phyloP scores from a whole-genome alignment of 2,329 filamentous ascomycete species.

The Aspergillus sp. region DNA sequence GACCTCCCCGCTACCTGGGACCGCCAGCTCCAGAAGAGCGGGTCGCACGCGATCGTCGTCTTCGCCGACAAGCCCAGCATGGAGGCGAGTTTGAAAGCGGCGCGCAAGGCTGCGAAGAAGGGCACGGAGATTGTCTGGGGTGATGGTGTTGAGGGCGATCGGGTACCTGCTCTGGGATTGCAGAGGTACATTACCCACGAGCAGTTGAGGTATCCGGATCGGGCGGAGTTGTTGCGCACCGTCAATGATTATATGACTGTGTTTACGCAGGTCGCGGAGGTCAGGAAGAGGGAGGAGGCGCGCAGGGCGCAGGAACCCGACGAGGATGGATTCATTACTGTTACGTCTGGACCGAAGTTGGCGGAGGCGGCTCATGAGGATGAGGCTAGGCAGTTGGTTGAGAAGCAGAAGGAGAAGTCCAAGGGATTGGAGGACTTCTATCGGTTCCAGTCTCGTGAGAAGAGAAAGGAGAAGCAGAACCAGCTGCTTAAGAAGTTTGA shows the following conservation, averaged over 20 bases:
- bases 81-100: constrained; percentile 74
- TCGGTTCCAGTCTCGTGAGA: constrained; percentile 78
- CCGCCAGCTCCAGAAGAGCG: constrained; percentile 68
- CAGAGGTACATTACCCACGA: constrained; percentile 64
- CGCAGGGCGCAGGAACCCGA: constrained; percentile 76
- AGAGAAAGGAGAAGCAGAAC: constrained; percentile 72
- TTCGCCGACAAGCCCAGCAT: constrained; percentile 82
- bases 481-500: constrained; percentile 72
- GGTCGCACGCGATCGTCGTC: constrained; percentile 75
- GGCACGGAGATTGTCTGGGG: constrained; percentile 68
- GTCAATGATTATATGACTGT: constrained; percentile 84
- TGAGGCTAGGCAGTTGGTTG: constrained; percentile 63
- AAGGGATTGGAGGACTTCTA: constrained; percentile 74
- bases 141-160: constrained; percentile 57
- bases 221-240: constrained; percentile 64
- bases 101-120: constrained; percentile 53
- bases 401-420: constrained; percentile 64
- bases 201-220: constrained; percentile 69
- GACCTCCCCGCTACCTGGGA: constrained; percentile 73
- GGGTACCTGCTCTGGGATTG: constrained; percentile 57
- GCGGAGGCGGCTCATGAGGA: constrained; percentile 72
- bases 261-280: constrained; percentile 69
- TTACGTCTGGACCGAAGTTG: constrained; percentile 73
- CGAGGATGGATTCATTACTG: constrained; percentile 93
- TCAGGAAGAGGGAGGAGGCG: constrained; percentile 63